Base-by-base conservation (phyloP, 1,139 yeast genomes). In the Kurtzmaniella quercitrusa region DNA sequence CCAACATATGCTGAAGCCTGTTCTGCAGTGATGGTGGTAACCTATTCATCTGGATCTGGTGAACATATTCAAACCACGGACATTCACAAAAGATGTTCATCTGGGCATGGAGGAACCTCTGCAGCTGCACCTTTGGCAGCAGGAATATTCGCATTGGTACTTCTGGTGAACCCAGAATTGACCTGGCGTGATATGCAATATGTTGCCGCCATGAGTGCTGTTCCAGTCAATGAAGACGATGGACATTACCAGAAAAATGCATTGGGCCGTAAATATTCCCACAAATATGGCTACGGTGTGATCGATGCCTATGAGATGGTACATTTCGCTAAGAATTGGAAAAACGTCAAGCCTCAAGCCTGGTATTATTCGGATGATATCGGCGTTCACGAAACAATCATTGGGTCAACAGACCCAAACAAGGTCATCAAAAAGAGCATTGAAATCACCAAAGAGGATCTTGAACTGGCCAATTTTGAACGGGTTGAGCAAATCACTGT, bases 91-190 rank as follows among this genome's bases (percentile, higher is more conserved):
- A 62, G 65, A 50, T 94, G 99, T 61, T 68, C 94, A 2, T 73
- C 74, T 32, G 60, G 55, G 23, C 98, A 94, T 63, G 96, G 98
- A 7, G 99, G 99, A 18, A 94, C 99, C 0, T 91, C 98, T 15
- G 98, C 98, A 0, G 98, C 98, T 15, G 98, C 98, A 0, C 99
- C 99, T 0, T 73, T 94, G 44, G 98, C 98, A 0, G 97, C 98
- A 0, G 98, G 98, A 17, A 76, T 94, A 1, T 88, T 86, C 59
- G 79, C 98, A 0, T 70, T 94, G 43, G 88, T 87, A 2, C 69
- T 93, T 41, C 81, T 84, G 53, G 88, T 82, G 2, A 85, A 95
- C 50, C 96, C 97, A 1, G 74, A 82, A 4, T 74, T 94, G 47
- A 87, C 97, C 0, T 94, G 99, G 99, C 79, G 98, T 59, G 99